These are phyloP conservation scores for Acanthamoeba rhysodes DNA, from an alignment of 208 protist species.

Conservation along the genomic window DNA sequence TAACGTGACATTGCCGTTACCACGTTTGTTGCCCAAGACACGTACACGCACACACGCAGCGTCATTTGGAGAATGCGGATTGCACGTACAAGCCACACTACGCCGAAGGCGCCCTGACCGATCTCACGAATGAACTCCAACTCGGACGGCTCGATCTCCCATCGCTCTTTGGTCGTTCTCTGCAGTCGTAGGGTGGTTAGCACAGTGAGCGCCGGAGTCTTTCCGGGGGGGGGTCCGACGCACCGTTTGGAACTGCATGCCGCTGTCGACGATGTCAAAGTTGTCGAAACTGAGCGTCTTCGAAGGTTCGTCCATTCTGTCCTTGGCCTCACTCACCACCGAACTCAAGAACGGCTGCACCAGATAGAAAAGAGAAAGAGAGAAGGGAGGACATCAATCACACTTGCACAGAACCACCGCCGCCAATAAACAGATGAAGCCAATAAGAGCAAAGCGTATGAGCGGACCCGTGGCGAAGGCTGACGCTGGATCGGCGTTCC, in stretches of 20 bases:
- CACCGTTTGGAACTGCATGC: not conserved
- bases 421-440: not conserved
- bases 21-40: not conserved
- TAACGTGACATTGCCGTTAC: not conserved
- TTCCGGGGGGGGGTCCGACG: not conserved
- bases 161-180: not conserved
- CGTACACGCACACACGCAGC: not conserved
- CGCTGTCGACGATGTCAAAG: slow-evolving; percentile 6
- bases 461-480: not conserved
- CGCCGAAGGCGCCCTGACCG: slow-evolving; percentile 1
- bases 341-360: not conserved
- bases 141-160: not conserved
- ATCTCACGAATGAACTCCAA: slow-evolving; percentile 18
- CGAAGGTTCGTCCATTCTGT: not conserved
- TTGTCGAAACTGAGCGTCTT: not conserved
- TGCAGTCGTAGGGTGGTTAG: not conserved
- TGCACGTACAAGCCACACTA: not conserved
- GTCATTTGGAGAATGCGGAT: too few relatives aligned
- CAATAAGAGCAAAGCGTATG: not conserved
- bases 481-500: not conserved
- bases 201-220: not conserved
- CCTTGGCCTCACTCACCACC: not conserved
- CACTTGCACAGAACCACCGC: too few relatives aligned
- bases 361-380: too few relatives aligned
- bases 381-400: too few relatives aligned